Base-by-base conservation (phyloP, 768 basidiomycete species). In the Dentipellis sp. region DNA sequence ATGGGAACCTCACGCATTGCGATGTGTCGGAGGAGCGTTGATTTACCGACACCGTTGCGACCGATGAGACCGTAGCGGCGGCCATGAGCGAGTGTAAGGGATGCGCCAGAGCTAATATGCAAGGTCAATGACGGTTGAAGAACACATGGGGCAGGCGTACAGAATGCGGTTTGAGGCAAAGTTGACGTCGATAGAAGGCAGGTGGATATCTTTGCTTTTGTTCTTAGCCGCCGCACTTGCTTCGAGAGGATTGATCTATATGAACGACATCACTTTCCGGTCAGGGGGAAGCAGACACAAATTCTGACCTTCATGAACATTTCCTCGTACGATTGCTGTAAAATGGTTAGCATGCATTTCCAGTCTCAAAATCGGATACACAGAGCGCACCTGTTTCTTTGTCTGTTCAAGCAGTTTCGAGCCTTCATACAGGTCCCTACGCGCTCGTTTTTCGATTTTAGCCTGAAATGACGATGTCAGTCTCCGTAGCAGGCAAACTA, bases 171-270 rank as follows among this genome's bases (percentile, higher is more conserved):
- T 91, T 7, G 93, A 97, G 23, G 81, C 94, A 69, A 98, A 98
- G 66, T 83, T 92, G 68, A 97, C 94, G 66, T 99, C 97, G 73
- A 99, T 97, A 37, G 86, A 86, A 22, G 88, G 87, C 4, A 99
- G 76, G 66, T 97, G 93, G 52, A 99, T 88, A 69, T 99, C 97
- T 69, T 98, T 97, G 75, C 86, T 92, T 77, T 97, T 99, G 69
- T 94, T 92, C 72, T 94, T 95, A 12, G 87, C 73, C 4, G 84
- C 74, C 0, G 78, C 73, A 17, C 81, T 80, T 0, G 88, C 84
- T 69, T 94, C 91, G 57, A 99, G 71, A 40, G 97, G 93, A 71
- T 99, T 99, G 73, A 94, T 88, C 88, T 90, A 35, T 52, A 39
- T 23, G 42, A 12, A 47, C 46, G 34, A 52, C 17, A 55, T 46